Percentiles rank a stretch among this genome's conserved stretches.
Evolutionary conservation across 306 rosid genomes (phyloP).

Genomic region (Inga leiocalycina): DNA sequence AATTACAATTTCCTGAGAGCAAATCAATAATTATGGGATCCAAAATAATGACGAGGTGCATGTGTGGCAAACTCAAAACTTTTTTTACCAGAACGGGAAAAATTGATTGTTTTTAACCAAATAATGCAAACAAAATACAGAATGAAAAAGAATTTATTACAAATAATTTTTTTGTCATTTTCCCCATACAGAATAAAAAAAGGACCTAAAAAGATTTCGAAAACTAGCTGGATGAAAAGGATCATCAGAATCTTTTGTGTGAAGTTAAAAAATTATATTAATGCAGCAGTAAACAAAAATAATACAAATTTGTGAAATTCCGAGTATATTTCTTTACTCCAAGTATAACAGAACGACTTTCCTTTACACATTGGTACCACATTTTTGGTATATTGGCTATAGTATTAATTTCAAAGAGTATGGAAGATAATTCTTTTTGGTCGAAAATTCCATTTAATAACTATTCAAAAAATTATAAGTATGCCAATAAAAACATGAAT

Average conservation of each 20-base stretch:
- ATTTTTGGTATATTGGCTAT: not conserved
- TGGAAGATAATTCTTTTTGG: not conserved
- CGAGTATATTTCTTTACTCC: too few species aligned
- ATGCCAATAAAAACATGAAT: conserved; percentile 12
- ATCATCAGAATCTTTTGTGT: conserved; percentile 2
- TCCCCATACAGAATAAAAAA: conserved; percentile 21
- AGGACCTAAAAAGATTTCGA: not conserved
- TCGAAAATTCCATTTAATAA: not conserved
- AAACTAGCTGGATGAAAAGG: not conserved
- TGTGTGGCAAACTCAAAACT: not conserved
- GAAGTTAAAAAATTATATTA: conserved; percentile 12
- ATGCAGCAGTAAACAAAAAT: not conserved
- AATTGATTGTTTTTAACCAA: not conserved
- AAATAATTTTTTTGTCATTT: not conserved
- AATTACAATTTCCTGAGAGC: conserved; percentile 4
- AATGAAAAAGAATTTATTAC: not conserved
- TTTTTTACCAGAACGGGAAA: conserved; percentile 6
- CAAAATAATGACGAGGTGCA: conserved; percentile 6
- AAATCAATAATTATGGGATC: not conserved
- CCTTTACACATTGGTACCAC: conserved; percentile 7
- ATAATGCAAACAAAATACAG: not conserved
- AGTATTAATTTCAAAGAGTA: not conserved
- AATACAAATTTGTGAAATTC: not conserved
- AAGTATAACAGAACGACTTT: not conserved
- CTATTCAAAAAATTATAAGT: not conserved